A percentile compares a stretch with the other conserved stretches of the same genome.
Conservation (phyloP, 306 rosid species). For the Ammopiptanthus mongolicus region DNA sequence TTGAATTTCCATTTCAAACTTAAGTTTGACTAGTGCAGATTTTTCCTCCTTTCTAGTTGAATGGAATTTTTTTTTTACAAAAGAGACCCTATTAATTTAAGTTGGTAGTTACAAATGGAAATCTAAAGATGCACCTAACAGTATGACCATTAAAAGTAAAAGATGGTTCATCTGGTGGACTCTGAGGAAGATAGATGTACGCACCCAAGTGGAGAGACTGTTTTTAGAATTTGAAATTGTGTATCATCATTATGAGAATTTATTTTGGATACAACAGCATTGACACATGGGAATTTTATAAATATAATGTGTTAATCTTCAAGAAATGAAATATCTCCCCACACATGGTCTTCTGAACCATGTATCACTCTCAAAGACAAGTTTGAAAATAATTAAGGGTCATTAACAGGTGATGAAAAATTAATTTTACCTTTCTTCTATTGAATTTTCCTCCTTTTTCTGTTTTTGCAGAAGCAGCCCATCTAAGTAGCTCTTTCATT, state of each 20-base stretch:
- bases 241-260: background rate
- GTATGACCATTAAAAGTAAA: too few relatives aligned
- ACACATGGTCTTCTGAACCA: background rate
- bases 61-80: too few relatives aligned
- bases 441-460: conserved; percentile 62
- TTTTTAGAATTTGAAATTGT: background rate
- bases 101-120: too few relatives aligned
- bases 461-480: conserved; percentile 78
- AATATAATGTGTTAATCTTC: too few relatives aligned
- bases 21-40: too few relatives aligned
- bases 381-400: background rate
- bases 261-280: background rate
- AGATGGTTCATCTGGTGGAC: too few relatives aligned
- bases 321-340: background rate
- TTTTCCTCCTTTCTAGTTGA: too few relatives aligned
- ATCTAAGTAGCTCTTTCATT: conserved; percentile 84
- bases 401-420: background rate
- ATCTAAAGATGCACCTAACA: too few relatives aligned
- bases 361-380: background rate
- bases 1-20: too few relatives aligned
- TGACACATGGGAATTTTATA: background rate
- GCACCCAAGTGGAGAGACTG: too few relatives aligned
- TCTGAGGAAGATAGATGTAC: too few relatives aligned
- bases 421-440: conserved; percentile 50
- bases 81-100: too few relatives aligned